Percentiles rank a stretch among this genome's conserved stretches.
These are phyloP conservation scores for Apiotrichum sp. DNA, from an alignment of 1,284 basidiomycete species.

Conservation along the genomic window DNA sequence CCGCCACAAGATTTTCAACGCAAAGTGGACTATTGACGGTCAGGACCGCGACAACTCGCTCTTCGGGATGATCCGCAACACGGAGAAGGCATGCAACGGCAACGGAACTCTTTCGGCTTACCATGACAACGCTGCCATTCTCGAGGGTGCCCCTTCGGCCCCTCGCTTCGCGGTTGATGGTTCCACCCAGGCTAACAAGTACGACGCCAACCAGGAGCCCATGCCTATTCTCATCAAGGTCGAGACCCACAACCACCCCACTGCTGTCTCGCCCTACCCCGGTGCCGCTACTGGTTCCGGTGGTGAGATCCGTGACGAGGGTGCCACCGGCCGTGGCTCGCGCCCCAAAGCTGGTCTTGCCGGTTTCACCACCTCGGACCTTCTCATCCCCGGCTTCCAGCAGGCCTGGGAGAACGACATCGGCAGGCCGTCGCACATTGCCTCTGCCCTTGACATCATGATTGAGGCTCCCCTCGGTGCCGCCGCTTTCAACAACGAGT, in stretches of 20 bases:
- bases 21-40: slow-evolving; percentile 85
- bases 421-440: slow-evolving; percentile 84
- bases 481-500: slow-evolving; percentile 97
- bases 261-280: slow-evolving; percentile 94
- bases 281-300: slow-evolving; percentile 97
- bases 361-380: slow-evolving; percentile 93
- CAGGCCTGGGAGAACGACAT: slow-evolving; percentile 87
- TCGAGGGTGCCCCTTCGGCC: slow-evolving; percentile 65
- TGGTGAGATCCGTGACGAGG: slow-evolving; percentile 97
- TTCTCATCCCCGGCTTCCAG: slow-evolving; percentile 76
- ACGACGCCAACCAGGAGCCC: slow-evolving; percentile 59
- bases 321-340: slow-evolving; percentile 88
- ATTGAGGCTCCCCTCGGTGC: slow-evolving; percentile 90
- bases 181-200: slow-evolving; percentile 49
- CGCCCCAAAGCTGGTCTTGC: slow-evolving; percentile 92
- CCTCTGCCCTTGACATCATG: slow-evolving; percentile 94
- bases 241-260: slow-evolving; percentile 99
- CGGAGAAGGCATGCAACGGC: slow-evolving; percentile 65
- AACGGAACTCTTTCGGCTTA: slow-evolving; percentile 89
- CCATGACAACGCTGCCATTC: slow-evolving; percentile 95
- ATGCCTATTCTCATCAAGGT: slow-evolving; percentile 95
- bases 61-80: slow-evolving; percentile 98
- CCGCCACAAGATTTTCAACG: slow-evolving; percentile 99
- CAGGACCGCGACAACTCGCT: slow-evolving; percentile 66
- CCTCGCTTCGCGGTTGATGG: slow-evolving; percentile 65